Conservation (phyloP, 306 rosid genomes). For the Herpetospermum pedunculosum region DNA sequence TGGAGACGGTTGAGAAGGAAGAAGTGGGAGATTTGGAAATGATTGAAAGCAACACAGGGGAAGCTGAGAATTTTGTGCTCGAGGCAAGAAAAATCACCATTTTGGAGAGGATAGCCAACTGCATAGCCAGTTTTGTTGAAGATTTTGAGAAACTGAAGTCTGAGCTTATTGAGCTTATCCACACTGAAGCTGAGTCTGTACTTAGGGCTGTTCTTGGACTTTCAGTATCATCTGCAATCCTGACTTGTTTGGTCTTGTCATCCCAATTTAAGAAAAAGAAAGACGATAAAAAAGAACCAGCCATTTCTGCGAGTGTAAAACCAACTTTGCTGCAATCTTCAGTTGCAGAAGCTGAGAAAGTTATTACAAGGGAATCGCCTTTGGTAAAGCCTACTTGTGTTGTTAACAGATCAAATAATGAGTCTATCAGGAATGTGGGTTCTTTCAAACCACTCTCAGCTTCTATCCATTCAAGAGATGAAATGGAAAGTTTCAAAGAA, state of each 20-base stretch:
- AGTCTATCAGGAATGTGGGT: background rate
- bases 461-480: constrained; percentile 11
- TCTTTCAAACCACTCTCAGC: background rate
- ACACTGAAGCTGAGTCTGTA: background rate
- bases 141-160: constrained; percentile 4
- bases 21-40: constrained; percentile 1
- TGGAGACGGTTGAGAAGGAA: constrained; percentile 1
- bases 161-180: constrained; percentile 5
- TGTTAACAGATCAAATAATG: background rate
- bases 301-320: background rate
- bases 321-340: background rate
- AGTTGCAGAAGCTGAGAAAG: background rate
- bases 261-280: background rate
- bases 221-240: constrained; percentile 1
- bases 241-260: constrained; percentile 7
- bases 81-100: background rate
- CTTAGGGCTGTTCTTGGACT: constrained; percentile 13
- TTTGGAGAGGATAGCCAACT: background rate
- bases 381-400: background rate
- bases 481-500: constrained; percentile 5
- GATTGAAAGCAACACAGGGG: background rate
- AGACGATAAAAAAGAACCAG: background rate
- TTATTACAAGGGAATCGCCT: background rate
- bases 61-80: background rate
- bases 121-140: background rate